phyloP scores from a whole-genome alignment of 1,284 basidiomycete genomes.

The Apiotrichum domesticum region DNA sequence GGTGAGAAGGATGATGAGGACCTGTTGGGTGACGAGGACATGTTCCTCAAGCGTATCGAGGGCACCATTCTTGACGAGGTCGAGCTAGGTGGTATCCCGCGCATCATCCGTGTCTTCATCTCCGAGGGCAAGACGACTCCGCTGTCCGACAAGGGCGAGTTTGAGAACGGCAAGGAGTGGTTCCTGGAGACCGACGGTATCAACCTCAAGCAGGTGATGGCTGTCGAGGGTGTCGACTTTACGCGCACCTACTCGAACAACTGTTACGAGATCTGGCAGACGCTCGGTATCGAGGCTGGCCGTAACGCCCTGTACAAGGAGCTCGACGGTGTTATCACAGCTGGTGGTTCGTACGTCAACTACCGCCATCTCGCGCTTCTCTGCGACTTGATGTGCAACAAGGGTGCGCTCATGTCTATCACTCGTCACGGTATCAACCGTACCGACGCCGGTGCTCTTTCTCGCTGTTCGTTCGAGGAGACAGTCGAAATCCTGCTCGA shows the following conservation, averaged over 20 bases:
- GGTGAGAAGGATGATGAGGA: slow-evolving; percentile 86
- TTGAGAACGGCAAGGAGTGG: slow-evolving; percentile 69
- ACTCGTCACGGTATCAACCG: slow-evolving; percentile 99
- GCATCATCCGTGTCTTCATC: slow-evolving; percentile 90
- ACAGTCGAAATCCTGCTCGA: slow-evolving; percentile 99
- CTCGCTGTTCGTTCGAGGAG: slow-evolving; percentile 99
- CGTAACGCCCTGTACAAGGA: slow-evolving; percentile 90
- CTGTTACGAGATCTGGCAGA: slow-evolving; percentile 90
- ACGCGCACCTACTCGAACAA: slow-evolving; percentile 92
- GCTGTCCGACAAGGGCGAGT: slow-evolving; percentile 55
- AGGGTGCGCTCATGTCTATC: slow-evolving; percentile 94
- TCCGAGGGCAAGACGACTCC: slow-evolving; percentile 75
- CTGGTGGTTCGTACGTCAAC: slow-evolving; percentile 99
- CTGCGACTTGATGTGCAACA: slow-evolving; percentile 97
- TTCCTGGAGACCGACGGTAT: slow-evolving; percentile 95
- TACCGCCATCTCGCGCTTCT: slow-evolving; percentile 93
- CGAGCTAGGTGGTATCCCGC: slow-evolving; percentile 83
- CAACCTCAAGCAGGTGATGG: slow-evolving; percentile 90
- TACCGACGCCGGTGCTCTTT: slow-evolving; percentile 91
- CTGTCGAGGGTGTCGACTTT: slow-evolving; percentile 90
- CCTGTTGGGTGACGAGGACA: slow-evolving; percentile 79
- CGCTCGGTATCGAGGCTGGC: slow-evolving; percentile 97
- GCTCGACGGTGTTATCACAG: slow-evolving; percentile 89
- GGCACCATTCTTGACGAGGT: slow-evolving; percentile 97
- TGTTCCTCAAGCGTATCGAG: slow-evolving; percentile 93